Evolutionary conservation across 2,329 filamentous ascomycete species (phyloP), one percentile per base, ranked within the genome.

Genomic region (Sporothrix inflata): DNA sequence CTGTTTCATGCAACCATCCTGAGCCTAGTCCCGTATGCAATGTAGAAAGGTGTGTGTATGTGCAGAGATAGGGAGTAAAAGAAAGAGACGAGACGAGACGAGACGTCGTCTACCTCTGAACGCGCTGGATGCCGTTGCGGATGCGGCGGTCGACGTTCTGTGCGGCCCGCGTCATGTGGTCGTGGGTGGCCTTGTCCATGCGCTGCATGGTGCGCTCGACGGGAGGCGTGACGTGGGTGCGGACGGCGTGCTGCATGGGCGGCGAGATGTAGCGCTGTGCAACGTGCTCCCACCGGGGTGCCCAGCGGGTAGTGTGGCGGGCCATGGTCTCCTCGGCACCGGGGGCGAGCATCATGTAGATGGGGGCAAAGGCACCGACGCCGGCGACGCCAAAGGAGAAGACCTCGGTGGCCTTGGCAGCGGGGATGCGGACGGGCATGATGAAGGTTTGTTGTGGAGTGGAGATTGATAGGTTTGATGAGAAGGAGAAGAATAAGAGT

Each of bases 271-370:
- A 85, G 81, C 85, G 86, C 74, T 81, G 84, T 77, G 89, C 84
- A 79, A 87, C 88, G 70, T 83, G 82, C 79, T 89, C 87, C 87
- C 87, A 89, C 71, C 86, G 84, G 21, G 87, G 86, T 4, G 87
- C 87, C 87, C 87, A 89, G 76, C 85, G 84, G 73, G 82, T 81
- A 3, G 87, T 89, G 79, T 88, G 86, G 30, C 80, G 80, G 70
- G 85, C 84, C 47, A 89, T 78, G 57, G 84, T 83, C 78, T 88
- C 85, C 75, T 88, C 84, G 73, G 86, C 85, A 47, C 86, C 86
- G 34, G 87, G 87, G 0, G 71, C 66, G 72, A 87, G 82, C 77
- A 88, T 82, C 76, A 89, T 82, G 81, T 88, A 88, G 76, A 89
- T 83, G 38, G 87, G 87, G 1, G 86, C 84, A 71, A 89, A 83